Evolutionary conservation across 75 land plant genomes (phyloP).

Genomic region (Cryptomeria japonica): DNA sequence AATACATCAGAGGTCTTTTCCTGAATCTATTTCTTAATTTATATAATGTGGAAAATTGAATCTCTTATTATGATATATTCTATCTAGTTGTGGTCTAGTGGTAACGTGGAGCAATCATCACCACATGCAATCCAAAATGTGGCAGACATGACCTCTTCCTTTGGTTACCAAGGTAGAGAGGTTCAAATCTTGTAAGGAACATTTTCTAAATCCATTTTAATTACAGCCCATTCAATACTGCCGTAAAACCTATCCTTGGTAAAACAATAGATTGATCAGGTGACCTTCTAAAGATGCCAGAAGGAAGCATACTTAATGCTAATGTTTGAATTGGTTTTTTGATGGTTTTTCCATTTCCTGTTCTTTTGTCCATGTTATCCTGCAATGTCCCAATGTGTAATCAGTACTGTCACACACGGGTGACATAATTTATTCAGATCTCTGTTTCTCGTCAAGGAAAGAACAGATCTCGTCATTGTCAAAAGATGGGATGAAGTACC

Average conservation of each 20-base stretch:
- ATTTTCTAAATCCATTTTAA: not conserved
- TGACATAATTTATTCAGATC: not conserved
- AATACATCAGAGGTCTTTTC: too few relatives aligned
- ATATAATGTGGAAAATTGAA: too few relatives aligned
- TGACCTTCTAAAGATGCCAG: not conserved
- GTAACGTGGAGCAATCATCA: not conserved
- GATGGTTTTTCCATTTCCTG: not conserved
- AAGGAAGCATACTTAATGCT: not conserved
- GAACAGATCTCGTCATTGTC: too few relatives aligned
- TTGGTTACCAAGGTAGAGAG: not conserved
- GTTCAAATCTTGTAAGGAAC: not conserved
- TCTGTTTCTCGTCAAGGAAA: not conserved
- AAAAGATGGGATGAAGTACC: too few relatives aligned
- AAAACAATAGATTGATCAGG: not conserved
- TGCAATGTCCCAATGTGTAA: not conserved
- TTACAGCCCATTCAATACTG: not conserved
- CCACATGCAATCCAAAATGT: not conserved
- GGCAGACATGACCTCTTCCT: not conserved
- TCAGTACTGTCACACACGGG: not conserved
- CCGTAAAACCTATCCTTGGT: not conserved
- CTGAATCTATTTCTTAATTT: too few relatives aligned
- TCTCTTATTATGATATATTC: too few relatives aligned
- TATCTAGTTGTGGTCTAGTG: not conserved
- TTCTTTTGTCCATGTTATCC: not conserved
- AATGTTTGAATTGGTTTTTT: not conserved